These are phyloP conservation scores for Brassica carinata DNA, from an alignment of 345 rosid genomes.

Conservation along the genomic window DNA sequence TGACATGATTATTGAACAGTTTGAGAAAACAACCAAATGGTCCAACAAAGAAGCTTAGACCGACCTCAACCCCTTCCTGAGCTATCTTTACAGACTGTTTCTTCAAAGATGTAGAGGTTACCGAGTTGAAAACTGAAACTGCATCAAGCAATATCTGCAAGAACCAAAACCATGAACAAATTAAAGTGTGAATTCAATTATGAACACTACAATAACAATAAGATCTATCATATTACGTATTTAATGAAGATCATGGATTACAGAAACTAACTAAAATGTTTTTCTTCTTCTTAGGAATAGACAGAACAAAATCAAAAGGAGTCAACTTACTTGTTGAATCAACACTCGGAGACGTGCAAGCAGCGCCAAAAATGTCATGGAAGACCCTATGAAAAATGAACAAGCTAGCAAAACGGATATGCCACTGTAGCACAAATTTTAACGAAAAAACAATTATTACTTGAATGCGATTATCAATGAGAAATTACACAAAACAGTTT, in stretches of 20 bases:
- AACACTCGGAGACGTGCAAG: constrained; percentile 89
- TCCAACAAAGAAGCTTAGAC: constrained; percentile 27
- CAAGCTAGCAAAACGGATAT: constrained; percentile 78
- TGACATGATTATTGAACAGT: not conserved
- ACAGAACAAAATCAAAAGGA: not conserved
- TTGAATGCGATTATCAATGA: not conserved
- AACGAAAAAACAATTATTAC: not conserved
- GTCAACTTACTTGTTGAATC: constrained; percentile 78
- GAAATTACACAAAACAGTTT: not conserved
- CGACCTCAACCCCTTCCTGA: constrained; percentile 74
- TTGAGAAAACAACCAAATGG: constrained; percentile 4
- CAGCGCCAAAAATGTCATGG: constrained; percentile 67
- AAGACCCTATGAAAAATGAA: constrained; percentile 82
- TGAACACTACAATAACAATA: not conserved
- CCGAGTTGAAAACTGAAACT: constrained; percentile 67
- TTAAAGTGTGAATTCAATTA: not conserved
- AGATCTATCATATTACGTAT: not conserved
- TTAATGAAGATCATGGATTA: not conserved
- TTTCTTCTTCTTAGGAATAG: not conserved
- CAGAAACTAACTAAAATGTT: not conserved
- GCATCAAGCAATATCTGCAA: constrained; percentile 76
- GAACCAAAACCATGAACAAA: not conserved
- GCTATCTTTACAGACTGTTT: constrained; percentile 76
- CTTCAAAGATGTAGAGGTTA: constrained; percentile 62
- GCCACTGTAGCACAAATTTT: constrained; percentile 45